Evolutionary conservation across 2,329 filamentous ascomycete genomes (phyloP).

Genomic region (Macrophomina tecta): DNA sequence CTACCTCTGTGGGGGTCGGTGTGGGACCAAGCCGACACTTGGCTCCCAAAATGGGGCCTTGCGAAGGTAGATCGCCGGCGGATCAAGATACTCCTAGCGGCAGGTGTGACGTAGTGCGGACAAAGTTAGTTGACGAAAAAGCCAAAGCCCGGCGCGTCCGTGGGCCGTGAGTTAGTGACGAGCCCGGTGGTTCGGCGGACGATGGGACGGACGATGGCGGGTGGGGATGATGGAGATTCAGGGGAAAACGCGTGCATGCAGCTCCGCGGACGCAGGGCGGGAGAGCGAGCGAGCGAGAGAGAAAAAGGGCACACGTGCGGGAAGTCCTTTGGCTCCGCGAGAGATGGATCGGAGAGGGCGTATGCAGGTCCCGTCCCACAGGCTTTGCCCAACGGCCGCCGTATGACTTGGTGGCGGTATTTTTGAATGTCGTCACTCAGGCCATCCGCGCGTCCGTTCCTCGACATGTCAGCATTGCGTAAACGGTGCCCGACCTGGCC

Average conservation of each 20-base stretch:
- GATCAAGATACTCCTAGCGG: conserved; percentile 22
- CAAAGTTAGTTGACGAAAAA: neutral
- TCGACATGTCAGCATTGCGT: neutral
- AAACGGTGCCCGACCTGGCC: neutral
- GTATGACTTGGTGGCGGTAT: neutral
- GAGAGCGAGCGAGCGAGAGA: no score
- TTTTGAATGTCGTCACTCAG: neutral
- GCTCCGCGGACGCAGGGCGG: neutral
- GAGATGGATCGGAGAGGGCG: neutral
- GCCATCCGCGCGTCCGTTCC: neutral
- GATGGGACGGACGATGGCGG: neutral
- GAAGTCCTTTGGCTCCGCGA: neutral
- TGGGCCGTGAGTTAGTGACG: neutral
- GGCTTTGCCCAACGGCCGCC: neutral
- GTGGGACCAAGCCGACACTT: no score
- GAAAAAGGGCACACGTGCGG: no score
- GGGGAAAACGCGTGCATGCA: neutral
- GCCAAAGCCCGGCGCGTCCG: neutral
- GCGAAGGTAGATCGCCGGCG: conserved; percentile 12
- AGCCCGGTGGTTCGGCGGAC: conserved; percentile 2
- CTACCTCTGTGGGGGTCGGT: no score
- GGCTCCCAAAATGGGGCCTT: neutral
- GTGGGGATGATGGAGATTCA: neutral
- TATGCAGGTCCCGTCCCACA: conserved; percentile 3
- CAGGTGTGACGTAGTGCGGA: conserved; percentile 16